A percentile compares a stretch with the other conserved stretches of the same genome.
Evolutionary conservation across 768 basidiomycete species (phyloP).

Genomic region (Hebeloma cylindrosporum): DNA sequence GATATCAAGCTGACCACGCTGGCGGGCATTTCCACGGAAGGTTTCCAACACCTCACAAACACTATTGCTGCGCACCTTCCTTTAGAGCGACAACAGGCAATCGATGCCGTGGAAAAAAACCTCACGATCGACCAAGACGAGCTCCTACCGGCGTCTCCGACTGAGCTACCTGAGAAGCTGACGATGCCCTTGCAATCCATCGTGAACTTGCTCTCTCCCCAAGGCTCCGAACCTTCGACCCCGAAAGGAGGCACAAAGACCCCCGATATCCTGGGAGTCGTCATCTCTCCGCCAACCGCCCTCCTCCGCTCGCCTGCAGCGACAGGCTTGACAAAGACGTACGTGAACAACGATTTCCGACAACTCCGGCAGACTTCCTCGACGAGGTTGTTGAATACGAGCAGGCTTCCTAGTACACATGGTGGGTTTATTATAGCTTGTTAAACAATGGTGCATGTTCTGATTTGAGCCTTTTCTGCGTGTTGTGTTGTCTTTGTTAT

Average conservation of each 20-base stretch:
- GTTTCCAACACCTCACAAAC: constrained; percentile 48
- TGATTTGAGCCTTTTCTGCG: not conserved
- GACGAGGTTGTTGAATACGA: constrained; percentile 80
- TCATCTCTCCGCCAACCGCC: constrained; percentile 70
- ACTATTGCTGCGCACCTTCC: constrained; percentile 29
- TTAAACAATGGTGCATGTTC: not conserved
- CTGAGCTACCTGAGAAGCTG: constrained; percentile 36
- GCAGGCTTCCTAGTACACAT: constrained; percentile 83
- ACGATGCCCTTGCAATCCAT: constrained; percentile 47
- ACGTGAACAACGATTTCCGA: constrained; percentile 79
- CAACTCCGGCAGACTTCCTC: constrained; percentile 66
- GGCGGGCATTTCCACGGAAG: constrained; percentile 46
- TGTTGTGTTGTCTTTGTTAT: constrained; percentile 1
- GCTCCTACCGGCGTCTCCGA: constrained; percentile 26
- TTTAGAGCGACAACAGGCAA: constrained; percentile 19
- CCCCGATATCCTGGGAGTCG: constrained; percentile 60
- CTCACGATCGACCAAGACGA: constrained; percentile 45
- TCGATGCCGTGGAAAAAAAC: constrained; percentile 26
- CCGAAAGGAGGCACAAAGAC: constrained; percentile 51
- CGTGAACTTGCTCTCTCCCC: constrained; percentile 46
- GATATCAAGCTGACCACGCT: constrained; percentile 47
- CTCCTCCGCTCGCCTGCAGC: constrained; percentile 69
- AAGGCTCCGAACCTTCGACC: constrained; percentile 46
- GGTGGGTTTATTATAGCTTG: constrained; percentile 36
- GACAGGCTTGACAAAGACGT: constrained; percentile 81